Conservation (phyloP, 805 yeast species). For the Lachancea nothofagi region DNA sequence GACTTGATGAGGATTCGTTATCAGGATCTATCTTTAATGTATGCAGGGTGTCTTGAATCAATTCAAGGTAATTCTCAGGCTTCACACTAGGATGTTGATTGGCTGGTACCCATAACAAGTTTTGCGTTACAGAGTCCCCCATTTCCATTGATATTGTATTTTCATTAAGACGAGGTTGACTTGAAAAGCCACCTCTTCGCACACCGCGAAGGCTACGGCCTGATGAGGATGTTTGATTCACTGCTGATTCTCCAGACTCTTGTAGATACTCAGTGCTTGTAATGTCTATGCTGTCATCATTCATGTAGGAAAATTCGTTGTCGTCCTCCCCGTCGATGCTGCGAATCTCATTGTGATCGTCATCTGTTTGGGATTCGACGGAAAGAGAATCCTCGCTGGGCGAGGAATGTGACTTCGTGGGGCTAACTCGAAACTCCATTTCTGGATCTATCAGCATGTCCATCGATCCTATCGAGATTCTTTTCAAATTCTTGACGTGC, state of each 20-base stretch:
- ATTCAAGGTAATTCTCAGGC: conserved; percentile 74
- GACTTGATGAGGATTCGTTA: conserved; percentile 7
- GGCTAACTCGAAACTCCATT: conserved; percentile 43
- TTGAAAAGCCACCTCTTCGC: conserved; percentile 18
- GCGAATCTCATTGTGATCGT: neutral
- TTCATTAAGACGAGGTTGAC: neutral
- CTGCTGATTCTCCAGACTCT: neutral
- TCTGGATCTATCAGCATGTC: conserved; percentile 62
- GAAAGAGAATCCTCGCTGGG: conserved; percentile 8
- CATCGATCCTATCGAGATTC: conserved; percentile 61
- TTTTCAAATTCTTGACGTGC: conserved; percentile 66
- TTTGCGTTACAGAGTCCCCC: conserved; percentile 32
- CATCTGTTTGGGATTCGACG: conserved; percentile 3
- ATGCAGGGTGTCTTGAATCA: conserved; percentile 46
- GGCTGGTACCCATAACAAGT: conserved; percentile 92
- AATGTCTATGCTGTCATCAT: conserved; percentile 25
- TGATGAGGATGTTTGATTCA: neutral
- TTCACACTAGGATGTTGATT: conserved; percentile 90
- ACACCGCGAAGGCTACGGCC: conserved; percentile 11
- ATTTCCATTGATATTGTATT: neutral
- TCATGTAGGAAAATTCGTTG: conserved; percentile 11
- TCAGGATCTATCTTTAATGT: conserved; percentile 25
- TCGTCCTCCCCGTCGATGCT: conserved; percentile 7
- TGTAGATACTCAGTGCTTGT: conserved; percentile 29
- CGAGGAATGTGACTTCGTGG: conserved; percentile 18